Evolutionary conservation across 768 basidiomycete species (phyloP).

Genomic region (Mycena venus): DNA sequence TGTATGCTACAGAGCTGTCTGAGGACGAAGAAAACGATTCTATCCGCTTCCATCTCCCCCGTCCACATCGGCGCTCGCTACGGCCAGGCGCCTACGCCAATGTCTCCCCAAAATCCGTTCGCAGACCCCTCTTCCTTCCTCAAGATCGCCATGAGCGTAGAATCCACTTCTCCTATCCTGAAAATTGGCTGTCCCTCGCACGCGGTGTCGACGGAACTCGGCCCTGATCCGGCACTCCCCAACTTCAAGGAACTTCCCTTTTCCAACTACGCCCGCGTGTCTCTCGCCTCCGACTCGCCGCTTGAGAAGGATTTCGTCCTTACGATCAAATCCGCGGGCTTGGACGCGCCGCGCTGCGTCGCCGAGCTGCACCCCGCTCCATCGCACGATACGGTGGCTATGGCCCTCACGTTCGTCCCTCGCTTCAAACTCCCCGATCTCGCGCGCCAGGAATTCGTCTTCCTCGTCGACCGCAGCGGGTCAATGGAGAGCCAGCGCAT

Average conservation of each 20-base stretch:
- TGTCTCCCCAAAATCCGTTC: background rate
- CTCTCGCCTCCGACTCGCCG: constrained; percentile 23
- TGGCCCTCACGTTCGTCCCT: constrained; percentile 59
- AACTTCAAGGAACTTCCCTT: constrained; percentile 33
- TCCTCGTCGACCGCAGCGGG: constrained; percentile 60
- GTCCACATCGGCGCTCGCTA: constrained; percentile 33
- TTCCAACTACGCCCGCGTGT: constrained; percentile 30
- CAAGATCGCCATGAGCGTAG: constrained; percentile 22
- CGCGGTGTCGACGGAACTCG: constrained; percentile 34
- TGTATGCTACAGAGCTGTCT: constrained; percentile 30
- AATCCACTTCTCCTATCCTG: constrained; percentile 25
- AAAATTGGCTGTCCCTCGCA: constrained; percentile 33
- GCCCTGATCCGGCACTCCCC: constrained; percentile 29
- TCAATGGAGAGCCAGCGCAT: constrained; percentile 53
- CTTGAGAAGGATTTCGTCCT: constrained; percentile 58
- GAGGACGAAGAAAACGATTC: constrained; percentile 33
- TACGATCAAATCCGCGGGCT: constrained; percentile 50
- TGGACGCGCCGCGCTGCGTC: constrained; percentile 59
- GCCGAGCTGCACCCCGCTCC: constrained; percentile 47
- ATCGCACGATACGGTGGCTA: constrained; percentile 41
- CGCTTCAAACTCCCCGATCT: constrained; percentile 53
- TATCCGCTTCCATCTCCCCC: constrained; percentile 28
- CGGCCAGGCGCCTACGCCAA: constrained; percentile 24
- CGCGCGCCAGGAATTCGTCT: constrained; percentile 58
- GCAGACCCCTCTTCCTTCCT: constrained; percentile 18